These are phyloP conservation scores for Periconia digitata DNA, from an alignment of 2,329 filamentous ascomycete species.

Conservation along the genomic window DNA sequence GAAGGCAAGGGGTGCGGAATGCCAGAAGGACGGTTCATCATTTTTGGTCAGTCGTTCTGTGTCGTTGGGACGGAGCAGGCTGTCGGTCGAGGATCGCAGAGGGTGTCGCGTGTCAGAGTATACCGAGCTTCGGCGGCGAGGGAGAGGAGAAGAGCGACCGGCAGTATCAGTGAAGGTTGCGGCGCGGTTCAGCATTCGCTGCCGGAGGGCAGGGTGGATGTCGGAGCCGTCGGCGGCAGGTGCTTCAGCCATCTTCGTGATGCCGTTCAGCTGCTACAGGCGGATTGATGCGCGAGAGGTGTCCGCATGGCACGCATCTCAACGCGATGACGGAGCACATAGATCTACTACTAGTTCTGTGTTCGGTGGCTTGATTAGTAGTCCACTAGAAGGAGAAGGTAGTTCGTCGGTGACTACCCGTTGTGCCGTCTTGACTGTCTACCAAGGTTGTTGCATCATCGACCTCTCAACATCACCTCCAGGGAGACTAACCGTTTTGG, in stretches of 20 bases:
- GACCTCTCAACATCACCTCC: no score
- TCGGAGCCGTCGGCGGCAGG: conserved; percentile 14
- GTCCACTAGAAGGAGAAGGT: not conserved
- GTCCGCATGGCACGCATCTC: conserved; percentile 1
- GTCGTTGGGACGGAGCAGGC: conserved; percentile 60
- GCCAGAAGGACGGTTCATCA: conserved; percentile 68
- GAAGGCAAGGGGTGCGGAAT: conserved; percentile 78
- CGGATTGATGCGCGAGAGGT: not conserved
- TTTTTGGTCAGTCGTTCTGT: conserved; percentile 36
- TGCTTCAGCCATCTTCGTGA: conserved; percentile 26
- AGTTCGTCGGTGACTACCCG: not conserved
- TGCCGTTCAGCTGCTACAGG: not conserved
- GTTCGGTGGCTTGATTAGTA: conserved; percentile 9
- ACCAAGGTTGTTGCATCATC: no score
- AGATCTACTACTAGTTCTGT: no score
- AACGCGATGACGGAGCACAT: no score
- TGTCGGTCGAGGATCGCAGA: conserved; percentile 67
- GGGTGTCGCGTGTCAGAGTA: conserved; percentile 69
- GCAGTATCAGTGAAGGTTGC: conserved; percentile 37
- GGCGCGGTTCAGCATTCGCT: conserved; percentile 40
- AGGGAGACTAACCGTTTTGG: no score
- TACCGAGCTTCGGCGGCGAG: conserved; percentile 70
- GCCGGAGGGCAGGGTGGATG: conserved; percentile 32
- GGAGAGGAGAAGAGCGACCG: conserved; percentile 16
- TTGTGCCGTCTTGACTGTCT: no score